Evolutionary conservation across 768 basidiomycete species (phyloP).

Genomic region (Suillus weaverae): DNA sequence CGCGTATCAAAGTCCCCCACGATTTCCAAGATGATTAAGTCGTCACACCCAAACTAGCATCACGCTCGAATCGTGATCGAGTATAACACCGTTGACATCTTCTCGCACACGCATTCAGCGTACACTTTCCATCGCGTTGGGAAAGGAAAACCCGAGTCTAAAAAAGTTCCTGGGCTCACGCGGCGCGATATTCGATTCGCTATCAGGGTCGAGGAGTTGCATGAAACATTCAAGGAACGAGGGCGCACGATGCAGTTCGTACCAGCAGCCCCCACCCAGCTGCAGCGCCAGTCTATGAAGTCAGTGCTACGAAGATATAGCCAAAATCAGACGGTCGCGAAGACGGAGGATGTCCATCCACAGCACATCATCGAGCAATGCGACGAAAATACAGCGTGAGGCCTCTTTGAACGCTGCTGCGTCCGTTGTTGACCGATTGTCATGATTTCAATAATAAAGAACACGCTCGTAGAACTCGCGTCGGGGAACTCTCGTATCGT

Average conservation of each 20-base stretch:
- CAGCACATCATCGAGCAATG: neutral
- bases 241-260: slow-evolving; percentile 24
- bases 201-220: slow-evolving; percentile 38
- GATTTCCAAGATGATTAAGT: neutral
- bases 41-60: slow-evolving; percentile 19
- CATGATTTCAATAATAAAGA: neutral
- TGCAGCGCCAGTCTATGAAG: slow-evolving; percentile 27
- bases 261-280: slow-evolving; percentile 10
- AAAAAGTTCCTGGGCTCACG: slow-evolving; percentile 44
- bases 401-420: neutral
- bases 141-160: slow-evolving; percentile 13
- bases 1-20: slow-evolving; percentile 16
- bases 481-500: neutral
- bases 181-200: slow-evolving; percentile 53
- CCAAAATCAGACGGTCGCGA: neutral
- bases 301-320: slow-evolving; percentile 24
- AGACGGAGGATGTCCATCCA: neutral
- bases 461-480: neutral
- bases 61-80: slow-evolving; percentile 33
- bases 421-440: neutral
- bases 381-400: neutral
- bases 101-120: slow-evolving; percentile 30
- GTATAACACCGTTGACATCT: slow-evolving; percentile 22
- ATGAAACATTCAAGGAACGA: slow-evolving; percentile 24
- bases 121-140: slow-evolving; percentile 12